Evolutionary conservation across 495 filamentous ascomycete genomes (phyloP), one percentile per base, ranked within the genome.

Genomic region (Delitschia confertaspora): DNA sequence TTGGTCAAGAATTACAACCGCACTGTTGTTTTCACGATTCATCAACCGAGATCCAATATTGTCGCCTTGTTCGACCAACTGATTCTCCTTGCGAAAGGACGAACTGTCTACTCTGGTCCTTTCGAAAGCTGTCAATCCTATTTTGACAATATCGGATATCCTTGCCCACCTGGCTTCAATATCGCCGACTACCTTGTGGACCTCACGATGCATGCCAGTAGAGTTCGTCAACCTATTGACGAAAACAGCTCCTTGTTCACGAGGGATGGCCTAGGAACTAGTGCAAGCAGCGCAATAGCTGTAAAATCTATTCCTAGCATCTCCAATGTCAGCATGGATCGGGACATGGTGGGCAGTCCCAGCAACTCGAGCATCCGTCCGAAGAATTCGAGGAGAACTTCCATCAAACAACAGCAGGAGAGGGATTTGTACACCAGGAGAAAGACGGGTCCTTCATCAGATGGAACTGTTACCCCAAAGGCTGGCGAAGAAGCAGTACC

Each of bases 1-100:
- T 64, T 98, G 33, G 91, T 91, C 13, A 94, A 91, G 69, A 89
- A 79, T 21, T 96, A 95, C 68, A 88, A 93, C 59, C 75, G 91
- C 33, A 98, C 91, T 0, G 85, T 98, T 45, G 83, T 98, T 42
- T 95, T 98, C 69, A 98, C 91, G 4, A 98, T 98, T 49, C 91
- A 98, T 63, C 91, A 98, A 51, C 91, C 91, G n/a, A 75, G 93
- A 45, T 96, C 91, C n/a, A 98, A 98, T 56, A 98, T 98, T 53
- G 91, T 96, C 21, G 91, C 91, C n/a, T 72, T 98, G 22, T 98
- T 98, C 56, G 93, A 98, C 60, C 78, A 89, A 42, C 71, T 98
- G 13, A 76, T 98, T 47, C 78, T 98, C 13, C 70, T 98, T 24
- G 91, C 91, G 6, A 79, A 84, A 52, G 91, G 91, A 25, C 83